These are phyloP conservation scores for Apophysomyces trapeziformis DNA, from an alignment of 371 early-diverging fungal genomes.

Conservation along the genomic window DNA sequence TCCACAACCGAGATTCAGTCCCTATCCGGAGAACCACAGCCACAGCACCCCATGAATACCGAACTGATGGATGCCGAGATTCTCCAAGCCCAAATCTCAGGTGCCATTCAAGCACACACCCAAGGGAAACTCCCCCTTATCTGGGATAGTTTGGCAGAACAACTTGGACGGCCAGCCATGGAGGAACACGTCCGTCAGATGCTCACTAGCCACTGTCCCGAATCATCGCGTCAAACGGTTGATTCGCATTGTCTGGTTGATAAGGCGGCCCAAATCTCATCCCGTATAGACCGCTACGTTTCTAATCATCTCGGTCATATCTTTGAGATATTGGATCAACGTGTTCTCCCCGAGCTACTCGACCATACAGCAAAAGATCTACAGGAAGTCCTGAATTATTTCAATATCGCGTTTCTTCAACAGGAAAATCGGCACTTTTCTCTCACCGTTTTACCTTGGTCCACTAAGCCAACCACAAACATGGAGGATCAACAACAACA, in stretches of 20 bases:
- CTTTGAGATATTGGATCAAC: constrained; percentile 31
- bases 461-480: background rate
- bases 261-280: constrained; percentile 26
- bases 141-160: constrained; percentile 42
- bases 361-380: constrained; percentile 39
- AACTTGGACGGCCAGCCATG: constrained; percentile 37
- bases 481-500: no score
- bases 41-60: constrained; percentile 8
- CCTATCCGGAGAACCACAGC: constrained; percentile 13
- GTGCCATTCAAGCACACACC: constrained; percentile 48
- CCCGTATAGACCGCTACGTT: constrained; percentile 37
- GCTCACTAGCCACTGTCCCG: constrained; percentile 25
- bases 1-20: constrained; percentile 1
- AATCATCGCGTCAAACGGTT: constrained; percentile 6
- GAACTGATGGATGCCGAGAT: constrained; percentile 41
- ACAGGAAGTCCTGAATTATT: constrained; percentile 39
- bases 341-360: constrained; percentile 38
- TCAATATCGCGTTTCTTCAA: constrained; percentile 38
- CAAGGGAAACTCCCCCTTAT: constrained; percentile 41
- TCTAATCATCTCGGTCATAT: constrained; percentile 24
- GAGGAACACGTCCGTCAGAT: constrained; percentile 27
- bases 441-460: constrained; percentile 40
- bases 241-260: constrained; percentile 30
- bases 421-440: constrained; percentile 28
- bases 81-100: constrained; percentile 47